These are phyloP conservation scores for Annulohypoxylon maeteangense DNA, from an alignment of 495 filamentous ascomycete species.

Conservation along the genomic window DNA sequence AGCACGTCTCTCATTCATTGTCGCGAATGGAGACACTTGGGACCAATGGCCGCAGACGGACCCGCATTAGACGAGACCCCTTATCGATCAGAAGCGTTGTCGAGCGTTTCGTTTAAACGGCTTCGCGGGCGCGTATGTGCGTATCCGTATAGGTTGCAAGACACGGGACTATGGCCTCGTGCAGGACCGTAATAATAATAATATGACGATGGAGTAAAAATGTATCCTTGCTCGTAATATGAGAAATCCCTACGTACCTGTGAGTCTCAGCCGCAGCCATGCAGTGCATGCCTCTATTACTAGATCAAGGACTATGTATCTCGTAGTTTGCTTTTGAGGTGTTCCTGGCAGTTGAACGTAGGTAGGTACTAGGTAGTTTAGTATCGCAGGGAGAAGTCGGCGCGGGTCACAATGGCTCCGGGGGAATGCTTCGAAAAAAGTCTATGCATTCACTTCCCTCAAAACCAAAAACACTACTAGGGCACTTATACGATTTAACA, in stretches of 20 bases:
- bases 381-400: too few relatives aligned
- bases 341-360: background rate
- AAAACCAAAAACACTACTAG: background rate
- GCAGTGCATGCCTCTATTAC: background rate
- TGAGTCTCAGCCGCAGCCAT: background rate
- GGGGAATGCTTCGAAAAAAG: background rate
- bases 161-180: background rate
- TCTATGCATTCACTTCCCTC: background rate
- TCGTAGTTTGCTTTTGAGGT: background rate
- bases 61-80: background rate
- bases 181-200: background rate
- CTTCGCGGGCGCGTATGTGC: background rate
- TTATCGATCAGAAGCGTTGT: background rate
- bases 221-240: background rate
- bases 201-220: background rate
- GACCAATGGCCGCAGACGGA: constrained; percentile 13
- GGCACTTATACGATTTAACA: background rate
- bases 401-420: too few relatives aligned
- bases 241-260: background rate
- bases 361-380: too few relatives aligned
- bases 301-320: background rate
- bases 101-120: background rate
- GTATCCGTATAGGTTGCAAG: background rate
- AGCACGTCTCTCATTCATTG: background rate
- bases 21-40: constrained; percentile 9